Percentiles rank a stretch among this genome's conserved stretches.
These are phyloP conservation scores for Adansonia digitata DNA, from an alignment of 345 rosid species.

Conservation along the genomic window DNA sequence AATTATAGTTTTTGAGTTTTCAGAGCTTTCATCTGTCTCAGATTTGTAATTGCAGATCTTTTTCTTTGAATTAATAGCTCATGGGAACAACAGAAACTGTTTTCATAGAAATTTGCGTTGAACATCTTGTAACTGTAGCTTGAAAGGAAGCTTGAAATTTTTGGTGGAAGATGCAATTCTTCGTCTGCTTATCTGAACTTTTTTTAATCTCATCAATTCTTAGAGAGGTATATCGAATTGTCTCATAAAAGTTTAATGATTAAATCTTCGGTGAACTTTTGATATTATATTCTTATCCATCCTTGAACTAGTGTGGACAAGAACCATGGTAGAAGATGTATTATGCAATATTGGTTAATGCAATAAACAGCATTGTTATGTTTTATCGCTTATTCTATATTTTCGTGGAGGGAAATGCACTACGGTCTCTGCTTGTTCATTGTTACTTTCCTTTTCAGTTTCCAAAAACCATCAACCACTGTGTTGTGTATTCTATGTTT, in stretches of 20 bases:
- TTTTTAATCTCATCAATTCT: neutral
- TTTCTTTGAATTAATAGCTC: neutral
- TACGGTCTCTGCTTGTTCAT: neutral
- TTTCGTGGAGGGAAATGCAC: constrained; percentile 1
- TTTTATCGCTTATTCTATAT: constrained; percentile 7
- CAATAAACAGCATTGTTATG: neutral
- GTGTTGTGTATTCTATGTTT: constrained; percentile 5
- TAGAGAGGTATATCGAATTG: neutral
- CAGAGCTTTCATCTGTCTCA: neutral
- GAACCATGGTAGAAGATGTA: neutral
- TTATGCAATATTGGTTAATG: neutral
- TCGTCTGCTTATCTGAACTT: neutral
- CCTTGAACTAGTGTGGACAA: neutral
- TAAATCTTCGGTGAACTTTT: neutral
- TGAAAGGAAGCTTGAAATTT: neutral
- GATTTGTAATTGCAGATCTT: neutral
- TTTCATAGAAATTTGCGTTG: neutral
- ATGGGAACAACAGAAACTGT: neutral
- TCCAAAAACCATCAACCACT: constrained; percentile 8
- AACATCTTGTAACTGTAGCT: neutral
- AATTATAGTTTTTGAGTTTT: neutral
- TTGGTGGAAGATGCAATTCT: neutral
- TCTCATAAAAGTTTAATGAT: neutral
- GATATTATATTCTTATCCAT: neutral
- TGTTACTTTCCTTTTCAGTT: neutral